Percentiles rank a stretch among this genome's conserved stretches.
Evolutionary conservation across 73 alveolate species (phyloP).

Genomic region (Breviolum minutum): DNA sequence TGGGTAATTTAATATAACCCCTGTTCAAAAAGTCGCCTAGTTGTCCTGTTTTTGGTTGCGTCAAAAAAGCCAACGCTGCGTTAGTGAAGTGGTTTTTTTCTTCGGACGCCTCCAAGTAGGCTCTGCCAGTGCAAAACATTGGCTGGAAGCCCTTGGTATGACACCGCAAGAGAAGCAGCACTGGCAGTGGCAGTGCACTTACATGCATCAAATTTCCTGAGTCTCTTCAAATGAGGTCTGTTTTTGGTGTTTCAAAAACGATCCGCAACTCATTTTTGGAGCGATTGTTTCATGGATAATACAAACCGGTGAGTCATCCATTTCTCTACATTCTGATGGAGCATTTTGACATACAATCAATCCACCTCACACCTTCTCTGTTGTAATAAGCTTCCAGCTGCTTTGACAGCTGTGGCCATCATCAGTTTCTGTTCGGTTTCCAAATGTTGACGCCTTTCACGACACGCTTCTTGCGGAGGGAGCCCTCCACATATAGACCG

Average conservation of each 20-base stretch:
- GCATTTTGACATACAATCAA: not conserved
- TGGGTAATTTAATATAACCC: too few relatives aligned
- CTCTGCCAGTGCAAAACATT: slow-evolving; percentile 90
- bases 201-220: too few relatives aligned
- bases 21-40: too few relatives aligned
- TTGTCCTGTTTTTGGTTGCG: not conserved
- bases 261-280: not conserved
- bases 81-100: not conserved
- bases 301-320: too few relatives aligned
- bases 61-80: not conserved
- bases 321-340: not conserved
- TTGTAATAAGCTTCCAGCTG: not conserved
- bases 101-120: slow-evolving; percentile 62
- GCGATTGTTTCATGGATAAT: too few relatives aligned
- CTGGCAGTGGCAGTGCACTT: too few relatives aligned
- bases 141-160: slow-evolving; percentile 85
- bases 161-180: not conserved
- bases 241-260: not conserved
- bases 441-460: slow-evolving; percentile 31
- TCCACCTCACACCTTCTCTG: not conserved
- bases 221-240: too few relatives aligned
- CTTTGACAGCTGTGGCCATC: slow-evolving; percentile 61
- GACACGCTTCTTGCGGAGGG: not conserved
- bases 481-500: too few relatives aligned
- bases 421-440: slow-evolving; percentile 65